Percentiles rank a stretch among this genome's conserved stretches.
Conservation (phyloP, 345 rosid genomes). For the Tarenaya hassleriana region DNA sequence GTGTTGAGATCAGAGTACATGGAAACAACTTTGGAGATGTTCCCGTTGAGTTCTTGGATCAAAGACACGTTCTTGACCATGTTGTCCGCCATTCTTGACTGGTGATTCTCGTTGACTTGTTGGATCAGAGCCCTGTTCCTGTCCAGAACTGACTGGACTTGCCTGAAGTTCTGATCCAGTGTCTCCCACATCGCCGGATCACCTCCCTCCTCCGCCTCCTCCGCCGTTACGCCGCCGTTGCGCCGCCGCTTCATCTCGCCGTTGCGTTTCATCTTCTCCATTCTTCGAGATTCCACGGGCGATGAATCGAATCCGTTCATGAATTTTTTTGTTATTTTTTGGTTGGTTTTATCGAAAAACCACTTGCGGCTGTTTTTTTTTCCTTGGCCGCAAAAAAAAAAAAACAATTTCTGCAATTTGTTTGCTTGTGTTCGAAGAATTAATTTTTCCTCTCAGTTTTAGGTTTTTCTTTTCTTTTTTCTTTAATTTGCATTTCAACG, state of each 20-base stretch:
- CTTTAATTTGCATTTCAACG: conserved; percentile 15
- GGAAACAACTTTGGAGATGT: conserved; percentile 67
- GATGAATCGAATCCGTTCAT: conserved; percentile 16
- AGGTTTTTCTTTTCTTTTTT: background rate
- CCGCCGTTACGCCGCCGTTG: conserved; percentile 18
- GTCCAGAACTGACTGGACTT: conserved; percentile 76
- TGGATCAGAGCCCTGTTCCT: conserved; percentile 70
- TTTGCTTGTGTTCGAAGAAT: conserved; percentile 2
- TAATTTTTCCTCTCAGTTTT: background rate
- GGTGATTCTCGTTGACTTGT: conserved; percentile 91
- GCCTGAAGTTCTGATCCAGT: conserved; percentile 44
- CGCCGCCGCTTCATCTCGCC: conserved; percentile 28
- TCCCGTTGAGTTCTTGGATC: conserved; percentile 82
- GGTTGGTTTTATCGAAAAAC: too few relatives aligned
- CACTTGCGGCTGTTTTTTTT: too few relatives aligned
- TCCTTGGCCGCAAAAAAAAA: too few relatives aligned
- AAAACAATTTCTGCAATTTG: background rate
- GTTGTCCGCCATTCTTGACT: conserved; percentile 59
- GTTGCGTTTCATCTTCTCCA: conserved; percentile 23
- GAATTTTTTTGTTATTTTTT: background rate
- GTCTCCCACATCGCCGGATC: conserved; percentile 58
- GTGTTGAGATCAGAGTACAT: conserved; percentile 61
- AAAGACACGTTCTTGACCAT: conserved; percentile 88
- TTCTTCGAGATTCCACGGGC: conserved; percentile 8
- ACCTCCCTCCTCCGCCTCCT: conserved; percentile 25